phyloP scores from a whole-genome alignment of 257 asterid species.

The Solanum bulbocastanum region DNA sequence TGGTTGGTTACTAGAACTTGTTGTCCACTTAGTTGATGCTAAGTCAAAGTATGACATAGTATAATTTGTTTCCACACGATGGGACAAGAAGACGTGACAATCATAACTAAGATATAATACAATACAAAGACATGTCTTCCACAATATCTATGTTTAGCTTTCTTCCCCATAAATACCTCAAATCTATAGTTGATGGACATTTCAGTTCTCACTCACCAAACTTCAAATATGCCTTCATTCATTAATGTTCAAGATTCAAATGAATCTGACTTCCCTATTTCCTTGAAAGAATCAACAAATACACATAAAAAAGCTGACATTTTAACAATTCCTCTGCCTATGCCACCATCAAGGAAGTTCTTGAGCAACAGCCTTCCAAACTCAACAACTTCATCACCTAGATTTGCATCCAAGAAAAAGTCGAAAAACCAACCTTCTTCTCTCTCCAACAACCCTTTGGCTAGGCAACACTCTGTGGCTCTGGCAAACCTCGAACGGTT shows the following conservation, averaged over 20 bases:
- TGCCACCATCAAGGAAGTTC: conserved; percentile 25
- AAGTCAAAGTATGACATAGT: background rate
- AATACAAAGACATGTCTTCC: background rate
- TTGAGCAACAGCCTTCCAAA: conserved; percentile 56
- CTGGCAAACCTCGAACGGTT: conserved; percentile 58
- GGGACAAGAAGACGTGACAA: background rate
- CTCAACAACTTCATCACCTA: conserved; percentile 45
- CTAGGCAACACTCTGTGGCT: conserved; percentile 65
- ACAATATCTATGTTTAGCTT: background rate
- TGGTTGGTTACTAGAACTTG: background rate
- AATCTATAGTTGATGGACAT: background rate
- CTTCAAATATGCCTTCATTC: background rate
- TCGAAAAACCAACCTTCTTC: conserved; percentile 2
- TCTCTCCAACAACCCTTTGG: conserved; percentile 11
- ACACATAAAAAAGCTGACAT: background rate
- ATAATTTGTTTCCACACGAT: background rate
- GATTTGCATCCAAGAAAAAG: conserved; percentile 17
- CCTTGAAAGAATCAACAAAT: background rate
- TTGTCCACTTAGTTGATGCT: background rate
- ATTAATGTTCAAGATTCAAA: background rate
- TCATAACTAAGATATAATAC: background rate
- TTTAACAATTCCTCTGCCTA: conserved; percentile 10
- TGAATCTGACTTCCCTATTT: background rate
- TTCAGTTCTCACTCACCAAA: background rate
- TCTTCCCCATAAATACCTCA: background rate